Conservation (phyloP, 164 flowering plant species). For the Hamamelis virginiana region DNA sequence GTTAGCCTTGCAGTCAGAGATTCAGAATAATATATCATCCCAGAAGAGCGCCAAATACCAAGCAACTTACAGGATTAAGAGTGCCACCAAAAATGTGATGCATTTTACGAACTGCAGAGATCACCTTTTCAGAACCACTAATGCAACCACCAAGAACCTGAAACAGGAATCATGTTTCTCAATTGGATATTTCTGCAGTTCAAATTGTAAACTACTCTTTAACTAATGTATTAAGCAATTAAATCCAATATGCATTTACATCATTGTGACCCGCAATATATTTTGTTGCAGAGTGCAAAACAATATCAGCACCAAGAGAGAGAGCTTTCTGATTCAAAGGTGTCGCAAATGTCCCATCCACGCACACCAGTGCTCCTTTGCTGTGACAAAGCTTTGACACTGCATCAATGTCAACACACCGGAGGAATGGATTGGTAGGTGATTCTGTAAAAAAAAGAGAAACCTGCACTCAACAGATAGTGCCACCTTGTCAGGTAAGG, state of each 20-base stretch:
- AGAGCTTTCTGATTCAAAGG: slow-evolving; percentile 94
- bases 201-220: neutral
- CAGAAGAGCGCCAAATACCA: neutral
- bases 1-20: too few species aligned
- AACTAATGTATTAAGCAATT: neutral
- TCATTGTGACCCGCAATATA: slow-evolving; percentile 91
- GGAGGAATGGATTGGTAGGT: slow-evolving; percentile 94
- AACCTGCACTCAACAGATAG: slow-evolving; percentile 49
- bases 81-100: slow-evolving; percentile 92
- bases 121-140: slow-evolving; percentile 71
- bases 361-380: slow-evolving; percentile 81
- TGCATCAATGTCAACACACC: slow-evolving; percentile 85
- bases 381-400: slow-evolving; percentile 89
- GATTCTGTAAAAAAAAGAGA: slow-evolving; percentile 95
- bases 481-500: neutral
- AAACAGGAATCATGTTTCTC: neutral
- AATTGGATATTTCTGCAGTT: neutral
- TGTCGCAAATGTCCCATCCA: slow-evolving; percentile 96
- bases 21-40: neutral
- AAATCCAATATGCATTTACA: slow-evolving; percentile 39
- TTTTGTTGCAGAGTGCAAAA: slow-evolving; percentile 93
- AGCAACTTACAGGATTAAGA: slow-evolving; percentile 79
- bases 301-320: slow-evolving; percentile 92
- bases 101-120: slow-evolving; percentile 63
- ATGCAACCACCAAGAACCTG: slow-evolving; percentile 95